Evolutionary conservation across 345 rosid genomes (phyloP), one percentile per base, ranked within the genome.

Genomic region (Euphorbia peplus): DNA sequence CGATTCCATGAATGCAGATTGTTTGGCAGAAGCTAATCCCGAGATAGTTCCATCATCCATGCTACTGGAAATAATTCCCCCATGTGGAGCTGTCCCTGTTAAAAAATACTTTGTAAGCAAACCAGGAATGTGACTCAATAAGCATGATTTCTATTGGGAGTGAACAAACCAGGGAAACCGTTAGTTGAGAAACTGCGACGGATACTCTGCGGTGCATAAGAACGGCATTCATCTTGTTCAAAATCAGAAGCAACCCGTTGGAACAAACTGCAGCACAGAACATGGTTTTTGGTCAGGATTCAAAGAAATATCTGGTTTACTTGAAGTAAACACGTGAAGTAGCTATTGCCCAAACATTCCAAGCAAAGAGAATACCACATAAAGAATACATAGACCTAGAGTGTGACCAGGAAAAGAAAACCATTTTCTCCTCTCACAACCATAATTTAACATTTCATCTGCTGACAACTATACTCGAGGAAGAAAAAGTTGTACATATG

Each of bases 1-100:
- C 66, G 87, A 82, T 82, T 89, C 97, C 70, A 84, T 69, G 73
- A 81, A 82, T 26, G 84, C 80, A 30, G 91, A 83, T 50, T 74
- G 79, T 18, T 77, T 72, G 52, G 85, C 72, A 58, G 83, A 77
- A 37, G 79, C 83, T 70, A 81, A 59, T 52, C 79, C 82, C 75
- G 83, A 83, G 78, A 76, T 62, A 68, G 86, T 80, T 73, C 85
- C 89, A 77, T 83, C 81, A 66, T 86, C 92, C 69, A 77, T 72
- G 79, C 78, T 60, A 30, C 72, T 71, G 63, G 93, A 81, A 60
- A 78, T 70, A 28, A 76, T 73, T 71, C 78, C 63, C 21, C 84
- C 90, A 47, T 51, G 68, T 26, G 69, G 58, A 62, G 63, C 66
- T 32, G 60, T 39, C 47, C 75, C 82, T 71, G 78, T 73, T 58